A percentile compares a stretch with the other conserved stretches of the same genome.
These are phyloP conservation scores for Falciphora oryzae DNA, from an alignment of 2,329 filamentous ascomycete genomes.

Conservation along the genomic window DNA sequence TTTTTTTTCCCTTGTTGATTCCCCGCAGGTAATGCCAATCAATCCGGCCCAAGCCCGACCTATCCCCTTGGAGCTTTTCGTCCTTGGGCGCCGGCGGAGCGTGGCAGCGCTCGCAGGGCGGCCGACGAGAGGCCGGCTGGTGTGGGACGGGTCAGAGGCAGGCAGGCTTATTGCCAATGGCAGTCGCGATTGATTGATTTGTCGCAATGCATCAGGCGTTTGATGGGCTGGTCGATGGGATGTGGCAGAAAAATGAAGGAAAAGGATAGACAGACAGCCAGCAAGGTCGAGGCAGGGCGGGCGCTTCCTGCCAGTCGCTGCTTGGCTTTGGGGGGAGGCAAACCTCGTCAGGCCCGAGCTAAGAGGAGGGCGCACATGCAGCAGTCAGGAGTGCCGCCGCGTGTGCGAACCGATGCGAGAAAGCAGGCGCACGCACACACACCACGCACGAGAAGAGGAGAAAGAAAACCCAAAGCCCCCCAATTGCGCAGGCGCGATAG, in stretches of 20 bases:
- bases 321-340: not conserved
- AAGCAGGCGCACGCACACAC: not conserved
- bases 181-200: not conserved
- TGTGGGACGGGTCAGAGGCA: too few species aligned
- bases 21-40: not conserved
- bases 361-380: not conserved
- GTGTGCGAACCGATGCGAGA: not conserved
- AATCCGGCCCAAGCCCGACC: not conserved
- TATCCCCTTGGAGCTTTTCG: not conserved
- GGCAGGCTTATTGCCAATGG: not conserved
- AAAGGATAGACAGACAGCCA: not conserved
- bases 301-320: not conserved
- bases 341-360: not conserved
- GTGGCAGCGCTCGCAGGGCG: not conserved
- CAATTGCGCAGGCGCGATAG: not conserved
- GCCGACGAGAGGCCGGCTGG: not conserved
- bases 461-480: not conserved
- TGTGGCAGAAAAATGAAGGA: not conserved
- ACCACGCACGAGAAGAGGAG: constrained; percentile 6
- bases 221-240: not conserved
- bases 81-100: not conserved
- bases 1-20: constrained; percentile 1
- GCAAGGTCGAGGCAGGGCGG: not conserved
- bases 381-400: not conserved
- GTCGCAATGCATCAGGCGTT: not conserved